These are phyloP conservation scores for Globisporangium canariense DNA, from an alignment of 352 stramenopile species.

Conservation along the genomic window DNA sequence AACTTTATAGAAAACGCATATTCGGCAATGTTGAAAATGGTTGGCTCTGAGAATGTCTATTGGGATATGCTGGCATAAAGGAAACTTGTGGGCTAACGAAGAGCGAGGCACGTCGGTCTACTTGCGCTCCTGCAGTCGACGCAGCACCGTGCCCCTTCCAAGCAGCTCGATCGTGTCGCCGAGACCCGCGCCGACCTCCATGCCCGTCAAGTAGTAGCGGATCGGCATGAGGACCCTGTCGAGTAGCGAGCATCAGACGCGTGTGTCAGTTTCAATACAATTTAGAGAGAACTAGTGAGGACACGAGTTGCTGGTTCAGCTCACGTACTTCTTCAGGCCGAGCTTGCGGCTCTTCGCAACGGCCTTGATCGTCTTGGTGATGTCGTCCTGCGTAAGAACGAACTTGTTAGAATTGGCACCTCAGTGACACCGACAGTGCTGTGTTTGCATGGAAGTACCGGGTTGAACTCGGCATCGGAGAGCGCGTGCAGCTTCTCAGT, in stretches of 20 bases:
- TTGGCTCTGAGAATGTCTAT: too few relatives aligned
- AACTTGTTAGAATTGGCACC: background rate
- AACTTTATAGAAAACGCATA: constrained; percentile 11
- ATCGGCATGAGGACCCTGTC: constrained; percentile 84
- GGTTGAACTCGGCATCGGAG: constrained; percentile 60
- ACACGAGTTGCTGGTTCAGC: background rate
- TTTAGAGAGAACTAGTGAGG: background rate
- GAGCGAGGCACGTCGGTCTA: background rate
- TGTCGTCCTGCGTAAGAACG: constrained; percentile 43
- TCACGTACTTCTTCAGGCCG: constrained; percentile 71
- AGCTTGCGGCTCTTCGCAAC: constrained; percentile 76
- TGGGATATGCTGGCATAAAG: too few relatives aligned
- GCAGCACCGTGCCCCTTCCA: constrained; percentile 53
- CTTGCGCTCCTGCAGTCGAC: constrained; percentile 30
- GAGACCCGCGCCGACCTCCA: constrained; percentile 80
- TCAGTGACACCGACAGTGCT: background rate
- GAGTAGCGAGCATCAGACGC: background rate
- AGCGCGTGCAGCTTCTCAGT: constrained; percentile 39
- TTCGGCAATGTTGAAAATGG: too few relatives aligned
- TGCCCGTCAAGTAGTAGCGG: constrained; percentile 82
- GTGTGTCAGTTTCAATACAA: too few relatives aligned
- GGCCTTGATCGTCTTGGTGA: constrained; percentile 75
- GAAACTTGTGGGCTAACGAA: too few relatives aligned
- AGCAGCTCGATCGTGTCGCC: constrained; percentile 82
- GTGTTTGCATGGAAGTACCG: constrained; percentile 27